Base-by-base conservation (phyloP, 805 yeast genomes). In the Maudiozyma bulderi region DNA sequence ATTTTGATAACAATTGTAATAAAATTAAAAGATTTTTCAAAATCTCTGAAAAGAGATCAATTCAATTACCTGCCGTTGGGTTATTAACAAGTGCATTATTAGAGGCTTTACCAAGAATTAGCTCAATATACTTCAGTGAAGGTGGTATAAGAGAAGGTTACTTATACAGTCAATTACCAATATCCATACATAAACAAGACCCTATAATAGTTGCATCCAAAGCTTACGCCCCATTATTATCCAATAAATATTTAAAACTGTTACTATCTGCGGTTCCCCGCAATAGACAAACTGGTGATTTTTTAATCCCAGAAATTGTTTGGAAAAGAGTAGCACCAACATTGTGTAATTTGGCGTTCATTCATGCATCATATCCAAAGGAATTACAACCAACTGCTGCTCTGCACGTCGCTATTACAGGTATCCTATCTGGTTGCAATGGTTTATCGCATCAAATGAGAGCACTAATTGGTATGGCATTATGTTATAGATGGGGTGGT, bases 401-500 rank as follows among this genome's bases (percentile, higher is more conserved):
- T 0, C 68, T 84, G 40, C 82, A 78, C 52, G 79, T 84, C 29
- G 88, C 87, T 9, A 77, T 84, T 0, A 76, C 86, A 0, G 93
- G 93, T 15, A 76, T 82, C 20, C 77, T 84, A 46, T 81, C 90
- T 0, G 88, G 89, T 0, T 75, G 84, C 5, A 86, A 83, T 61
- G 93, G 91, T 6, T 64, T 84, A 42, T 78, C 87, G 1, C 91
- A 84, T 60, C 74, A 81, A 54, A 79, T 80, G 3, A 69, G 90
- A 49, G 88, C 87, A 0, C 64, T 85, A 45, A 73, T 84, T 10
- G 91, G 91, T 0, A 74, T 84, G 31, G 86, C 88, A 2, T 67
- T 84, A 28, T 81, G 88, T 66, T 85, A 82, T 56, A 70, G 93
- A 55, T 85, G 91, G 90, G 91, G 91, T 34, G 87, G 85, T 4